Percentiles rank a stretch among this genome's conserved stretches.
These are phyloP conservation scores for Ogataea trehalophila DNA, from an alignment of 805 yeast species.

Conservation along the genomic window DNA sequence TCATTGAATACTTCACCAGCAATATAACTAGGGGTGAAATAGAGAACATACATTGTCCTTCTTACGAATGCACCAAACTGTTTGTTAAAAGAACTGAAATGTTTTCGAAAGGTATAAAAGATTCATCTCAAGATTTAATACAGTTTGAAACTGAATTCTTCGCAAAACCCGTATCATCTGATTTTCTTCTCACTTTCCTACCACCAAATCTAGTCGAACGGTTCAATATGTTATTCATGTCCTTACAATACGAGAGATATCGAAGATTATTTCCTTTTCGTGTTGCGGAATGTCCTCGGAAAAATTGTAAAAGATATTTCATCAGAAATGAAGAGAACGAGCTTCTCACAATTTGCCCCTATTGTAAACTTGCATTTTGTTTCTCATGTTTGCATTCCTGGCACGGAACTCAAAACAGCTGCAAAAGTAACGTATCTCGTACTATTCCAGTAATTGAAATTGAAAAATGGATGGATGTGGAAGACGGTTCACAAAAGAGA, in stretches of 20 bases:
- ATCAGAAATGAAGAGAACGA: conserved; percentile 44
- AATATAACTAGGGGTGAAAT: conserved; percentile 45
- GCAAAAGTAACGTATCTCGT: conserved; percentile 34
- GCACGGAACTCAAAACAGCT: conserved; percentile 50
- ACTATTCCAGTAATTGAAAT: conserved; percentile 36
- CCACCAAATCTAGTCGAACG: conserved; percentile 27
- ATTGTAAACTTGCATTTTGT: conserved; percentile 53
- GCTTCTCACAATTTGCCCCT: conserved; percentile 42
- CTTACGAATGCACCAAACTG: conserved; percentile 40
- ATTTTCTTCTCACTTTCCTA: conserved; percentile 31
- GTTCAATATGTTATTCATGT: conserved; percentile 35
- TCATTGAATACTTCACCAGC: conserved; percentile 36
- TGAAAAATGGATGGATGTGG: conserved; percentile 30
- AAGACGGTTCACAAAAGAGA: conserved; percentile 31
- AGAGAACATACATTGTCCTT: conserved; percentile 53
- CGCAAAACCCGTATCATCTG: conserved; percentile 34
- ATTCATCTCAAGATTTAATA: conserved; percentile 17
- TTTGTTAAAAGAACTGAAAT: conserved; percentile 11
- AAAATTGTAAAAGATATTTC: conserved; percentile 40
- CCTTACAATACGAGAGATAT: conserved; percentile 39
- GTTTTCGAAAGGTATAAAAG: conserved; percentile 10
- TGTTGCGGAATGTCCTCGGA: conserved; percentile 47
- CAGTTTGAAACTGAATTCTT: conserved; percentile 36
- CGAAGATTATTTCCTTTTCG: conserved; percentile 42
- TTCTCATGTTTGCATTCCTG: conserved; percentile 52